Percentiles rank a stretch among this genome's conserved stretches.
These are phyloP conservation scores for Rhizopus stolonifer DNA, from an alignment of 371 early-diverging fungal genomes.

Conservation along the genomic window DNA sequence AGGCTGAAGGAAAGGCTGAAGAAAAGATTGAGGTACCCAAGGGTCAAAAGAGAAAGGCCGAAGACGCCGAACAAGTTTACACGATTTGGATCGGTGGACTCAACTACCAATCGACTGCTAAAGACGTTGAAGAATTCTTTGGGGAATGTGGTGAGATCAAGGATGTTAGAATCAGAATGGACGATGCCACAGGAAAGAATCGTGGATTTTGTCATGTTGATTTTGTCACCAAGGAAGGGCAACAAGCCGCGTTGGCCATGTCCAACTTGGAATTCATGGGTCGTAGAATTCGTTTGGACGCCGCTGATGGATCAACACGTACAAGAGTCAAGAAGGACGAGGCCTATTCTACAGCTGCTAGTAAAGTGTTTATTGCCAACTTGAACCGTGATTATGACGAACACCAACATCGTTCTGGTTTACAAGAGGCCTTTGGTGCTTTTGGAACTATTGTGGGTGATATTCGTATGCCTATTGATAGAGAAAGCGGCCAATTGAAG, in stretches of 20 bases:
- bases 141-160: conserved; percentile 61
- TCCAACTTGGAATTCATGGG: conserved; percentile 66
- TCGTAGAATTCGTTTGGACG: conserved; percentile 59
- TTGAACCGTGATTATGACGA: conserved; percentile 90
- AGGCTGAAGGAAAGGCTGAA: background rate
- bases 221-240: conserved; percentile 58
- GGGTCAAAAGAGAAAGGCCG: conserved; percentile 25
- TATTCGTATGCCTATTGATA: conserved; percentile 69
- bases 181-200: conserved; percentile 59
- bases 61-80: conserved; percentile 18
- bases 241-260: conserved; percentile 59
- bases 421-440: conserved; percentile 75
- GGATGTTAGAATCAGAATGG: conserved; percentile 29
- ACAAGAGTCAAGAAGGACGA: conserved; percentile 23
- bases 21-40: background rate
- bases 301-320: conserved; percentile 31
- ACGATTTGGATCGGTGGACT: conserved; percentile 72
- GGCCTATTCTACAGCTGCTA: conserved; percentile 38
- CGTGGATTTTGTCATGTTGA: conserved; percentile 76
- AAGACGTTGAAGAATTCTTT: conserved; percentile 58
- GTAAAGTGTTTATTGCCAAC: conserved; percentile 92
- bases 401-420: conserved; percentile 82
- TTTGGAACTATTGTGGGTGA: conserved; percentile 78
- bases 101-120: conserved; percentile 64
- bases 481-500: conserved; percentile 64